These are phyloP conservation scores for Paraphaeosphaeria minitans DNA, from an alignment of 2,329 filamentous ascomycete genomes.

Conservation along the genomic window DNA sequence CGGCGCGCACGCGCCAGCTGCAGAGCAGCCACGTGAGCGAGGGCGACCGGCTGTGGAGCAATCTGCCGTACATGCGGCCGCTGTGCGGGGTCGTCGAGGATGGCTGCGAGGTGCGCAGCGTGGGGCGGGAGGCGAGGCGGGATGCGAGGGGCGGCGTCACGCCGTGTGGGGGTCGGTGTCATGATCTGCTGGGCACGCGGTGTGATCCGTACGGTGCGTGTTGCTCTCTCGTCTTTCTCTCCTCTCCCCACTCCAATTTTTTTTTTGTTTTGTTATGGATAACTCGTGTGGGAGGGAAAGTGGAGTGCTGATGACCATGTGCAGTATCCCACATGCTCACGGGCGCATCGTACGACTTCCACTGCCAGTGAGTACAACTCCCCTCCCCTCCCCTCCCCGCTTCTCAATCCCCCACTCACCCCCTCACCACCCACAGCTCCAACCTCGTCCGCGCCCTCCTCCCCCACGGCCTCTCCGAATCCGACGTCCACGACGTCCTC, in stretches of 20 bases:
- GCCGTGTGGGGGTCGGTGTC: slow-evolving; percentile 68
- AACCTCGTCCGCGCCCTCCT: slow-evolving; percentile 77
- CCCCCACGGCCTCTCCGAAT: slow-evolving; percentile 70
- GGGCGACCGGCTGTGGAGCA: slow-evolving; percentile 77
- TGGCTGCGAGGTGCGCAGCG: slow-evolving; percentile 65
- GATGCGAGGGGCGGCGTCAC: slow-evolving; percentile 52
- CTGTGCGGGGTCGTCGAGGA: slow-evolving; percentile 72
- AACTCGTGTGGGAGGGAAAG: background rate
- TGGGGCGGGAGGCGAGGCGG: slow-evolving; percentile 25
- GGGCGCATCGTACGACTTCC: slow-evolving; percentile 75
- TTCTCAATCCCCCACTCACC: background rate
- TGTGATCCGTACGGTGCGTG: slow-evolving; percentile 75
- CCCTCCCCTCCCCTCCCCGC: background rate
- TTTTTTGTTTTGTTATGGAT: slow-evolving; percentile 6
- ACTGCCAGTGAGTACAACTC: slow-evolving; percentile 69
- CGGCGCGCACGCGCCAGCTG: slow-evolving; percentile 75
- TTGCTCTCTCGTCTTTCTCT: too few species aligned
- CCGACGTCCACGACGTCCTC: slow-evolving; percentile 81
- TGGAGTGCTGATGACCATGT: background rate
- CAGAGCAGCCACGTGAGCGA: slow-evolving; percentile 75
- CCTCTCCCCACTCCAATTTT: too few species aligned
- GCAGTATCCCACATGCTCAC: slow-evolving; percentile 72
- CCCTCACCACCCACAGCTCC: slow-evolving; percentile 49
- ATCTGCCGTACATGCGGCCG: slow-evolving; percentile 76
- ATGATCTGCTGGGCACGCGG: slow-evolving; percentile 80